Evolutionary conservation across 805 yeast genomes (phyloP), one percentile per base, ranked within the genome.

Genomic region (Candida pseudofarinosa): DNA sequence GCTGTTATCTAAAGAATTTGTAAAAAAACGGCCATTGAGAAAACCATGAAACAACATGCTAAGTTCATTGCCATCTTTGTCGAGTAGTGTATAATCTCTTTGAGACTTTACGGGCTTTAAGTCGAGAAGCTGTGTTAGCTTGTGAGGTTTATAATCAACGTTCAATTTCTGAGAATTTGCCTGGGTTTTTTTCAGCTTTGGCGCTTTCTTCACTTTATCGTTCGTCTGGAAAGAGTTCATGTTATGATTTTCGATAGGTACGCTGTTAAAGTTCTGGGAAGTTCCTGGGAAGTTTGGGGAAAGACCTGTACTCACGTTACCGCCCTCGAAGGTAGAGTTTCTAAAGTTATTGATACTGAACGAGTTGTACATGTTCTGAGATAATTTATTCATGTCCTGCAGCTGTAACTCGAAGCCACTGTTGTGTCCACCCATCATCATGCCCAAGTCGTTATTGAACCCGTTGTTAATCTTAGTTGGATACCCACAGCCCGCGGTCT

Each of bases 11-110:
- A 52, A 54, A 40, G 68, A 69, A 48, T 69, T 67, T 3, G 74
- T 67, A 36, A 68, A 50, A 40, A 72, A 69, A 39, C 72, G 55
- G 2, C 77, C 77, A 44, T 65, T 67, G 26, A 73, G 56, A 42
- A 70, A 71, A 4, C 74, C 75, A 33, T 50, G 52, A 30, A 66
- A 56, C 4, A 54, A 55, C 13, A 63, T 41, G 4, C 37, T 35
- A 4, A 66, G 54, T 37, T 51, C 59, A 37, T 59, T 55, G 20
- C 58, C 59, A 36, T 60, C 52, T 37, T 53, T 53, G 45, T 67
- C 73, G 3, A 64, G 51, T 3, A 68, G 51, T 32, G 51, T 54
- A 45, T 51, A 59, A 34, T 60, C 54, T 20, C n/a, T 37, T 19
- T 18, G 15, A 31, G 48, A 39, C 14, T 44, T 40, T 40, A 36